Conservation (phyloP, 1,139 yeast genomes). For the Kodamaea fungicola region DNA sequence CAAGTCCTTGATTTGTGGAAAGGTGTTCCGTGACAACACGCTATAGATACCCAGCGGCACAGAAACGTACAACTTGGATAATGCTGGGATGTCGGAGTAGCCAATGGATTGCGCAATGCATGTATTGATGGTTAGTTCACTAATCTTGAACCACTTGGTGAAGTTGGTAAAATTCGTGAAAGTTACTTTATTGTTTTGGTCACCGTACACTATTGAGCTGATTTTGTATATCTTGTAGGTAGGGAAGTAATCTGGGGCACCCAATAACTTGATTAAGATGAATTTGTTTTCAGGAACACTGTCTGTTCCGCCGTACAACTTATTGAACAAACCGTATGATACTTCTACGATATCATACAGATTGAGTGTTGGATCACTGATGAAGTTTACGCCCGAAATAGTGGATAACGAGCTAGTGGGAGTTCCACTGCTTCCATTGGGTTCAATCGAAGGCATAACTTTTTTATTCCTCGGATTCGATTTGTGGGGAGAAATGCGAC, state of each 20-base stretch:
- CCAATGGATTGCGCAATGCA: conserved; percentile 32
- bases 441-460: conserved; percentile 15
- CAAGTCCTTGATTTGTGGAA: conserved; percentile 24
- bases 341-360: conserved; percentile 30
- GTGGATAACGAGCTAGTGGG: conserved; percentile 18
- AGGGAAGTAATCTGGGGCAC: conserved; percentile 42
- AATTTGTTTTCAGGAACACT: conserved; percentile 14
- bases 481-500: conserved; percentile 1
- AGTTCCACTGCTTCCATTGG: conserved; percentile 1
- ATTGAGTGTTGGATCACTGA: conserved; percentile 7
- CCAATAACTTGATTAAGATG: conserved; percentile 38
- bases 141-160: conserved; percentile 15
- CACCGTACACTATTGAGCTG: conserved; percentile 23
- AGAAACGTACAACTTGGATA: conserved; percentile 33
- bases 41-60: conserved; percentile 46
- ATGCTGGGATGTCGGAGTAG: conserved; percentile 23
- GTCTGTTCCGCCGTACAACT: conserved; percentile 27
- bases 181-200: conserved; percentile 23
- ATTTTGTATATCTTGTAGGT: conserved; percentile 36
- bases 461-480: conserved; percentile 1
- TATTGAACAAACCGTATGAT: conserved; percentile 32
- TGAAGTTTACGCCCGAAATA: conserved; percentile 16
- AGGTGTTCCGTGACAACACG: conserved; percentile 27
- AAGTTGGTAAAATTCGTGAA: conserved; percentile 39
- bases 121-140: conserved; percentile 32